Evolutionary conservation across 1,139 yeast species (phyloP), one percentile per base, ranked within the genome.

Genomic region (Zygosaccharomyces sapae): DNA sequence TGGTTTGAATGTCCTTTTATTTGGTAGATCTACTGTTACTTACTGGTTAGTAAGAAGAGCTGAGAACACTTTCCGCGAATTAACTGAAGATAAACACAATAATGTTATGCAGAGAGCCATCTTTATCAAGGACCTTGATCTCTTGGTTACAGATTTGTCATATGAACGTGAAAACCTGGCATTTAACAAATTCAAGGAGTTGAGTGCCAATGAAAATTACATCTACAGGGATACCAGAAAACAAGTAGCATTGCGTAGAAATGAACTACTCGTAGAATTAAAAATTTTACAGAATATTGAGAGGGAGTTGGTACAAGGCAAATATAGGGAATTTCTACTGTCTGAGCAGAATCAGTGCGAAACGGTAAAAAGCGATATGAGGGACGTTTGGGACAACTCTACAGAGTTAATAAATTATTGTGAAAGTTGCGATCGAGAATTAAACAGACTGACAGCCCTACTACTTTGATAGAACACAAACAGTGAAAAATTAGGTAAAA

Each of bases 301-400:
- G 59, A 68, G 70, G 34, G 89, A 84, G 52, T 63, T 85, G 12
- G 77, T 85, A 1, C 60, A 70, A 34, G 81, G 83, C 0, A 90
- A 85, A 58, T 92, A 92, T 82, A 73, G 74, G 43, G 76, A 79
- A 52, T 92, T 95, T 83, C 69, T 92, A 7, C 57, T 77, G n/a
- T 73, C 74, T 39, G 97, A 89, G 62, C 58, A 79, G 10, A 68
- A 73, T 25, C 70, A 75, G 53, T 87, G 96, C 62, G 73, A 71
- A 5, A 60, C 62, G 20, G 70, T 77, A 19, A 62, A 58, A 38
- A 56, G 56, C 6, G 69, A 63, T 31, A 47, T 55, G 39, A 42
- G 48, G 1, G 58, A 55, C 38, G 61, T 46, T 31, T 70, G 53
- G 55, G 46, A 37, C 3, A 53, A 56, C 24, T 59, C 62, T 34